Base-by-base conservation (phyloP, 2,329 filamentous ascomycete genomes). In the Epichloe festucae region DNA sequence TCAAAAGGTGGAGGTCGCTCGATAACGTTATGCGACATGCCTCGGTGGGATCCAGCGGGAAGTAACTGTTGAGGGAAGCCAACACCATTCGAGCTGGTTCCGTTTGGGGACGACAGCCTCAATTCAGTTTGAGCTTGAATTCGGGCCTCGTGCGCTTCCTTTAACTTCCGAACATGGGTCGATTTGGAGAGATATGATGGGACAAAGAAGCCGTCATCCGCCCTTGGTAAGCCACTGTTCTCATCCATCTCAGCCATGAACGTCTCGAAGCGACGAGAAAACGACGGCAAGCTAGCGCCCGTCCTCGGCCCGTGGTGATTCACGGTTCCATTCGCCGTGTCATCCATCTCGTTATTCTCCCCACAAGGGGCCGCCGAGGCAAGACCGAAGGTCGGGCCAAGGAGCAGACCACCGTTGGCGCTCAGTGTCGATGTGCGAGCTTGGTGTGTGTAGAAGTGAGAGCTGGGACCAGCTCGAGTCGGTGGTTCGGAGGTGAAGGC, bases 111-210 rank as follows among this genome's bases (percentile, higher is more conserved):
- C 15, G 46, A 27, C 3, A 48, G 54, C 39, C 53, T 57, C 40
- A 60, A 82, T 61, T 73, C 77, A 61, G 65, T 74, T 62, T 68
- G 74, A 49, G 65, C 75, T 65, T 64, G 69, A 50, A 78, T 52
- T 63, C 78, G 86, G 46, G 78, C 75, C 64, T 74, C 78, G 64
- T 89, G 78, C 52, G 78, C 79, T 55, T 87, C 82, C 59, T 86
- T 81, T 46, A 96, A 74, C 64, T 79, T 82, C 59, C 85, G 78
- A 50, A 91, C 81, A 67, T 95, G 90, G 61, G 81, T 79, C 14
- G 89, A 91, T 40, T 80, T 80, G 58, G 76, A 75, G 44, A 97
- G 77, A 68, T 96, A 96, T 5, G 88, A 89, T 1, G 91, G 91
- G 11, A 84, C 77, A 66, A 95, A 89, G 73, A 91, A 91, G 53